Conservation (phyloP, 208 protist species). For the Crithidia bombi region DNA sequence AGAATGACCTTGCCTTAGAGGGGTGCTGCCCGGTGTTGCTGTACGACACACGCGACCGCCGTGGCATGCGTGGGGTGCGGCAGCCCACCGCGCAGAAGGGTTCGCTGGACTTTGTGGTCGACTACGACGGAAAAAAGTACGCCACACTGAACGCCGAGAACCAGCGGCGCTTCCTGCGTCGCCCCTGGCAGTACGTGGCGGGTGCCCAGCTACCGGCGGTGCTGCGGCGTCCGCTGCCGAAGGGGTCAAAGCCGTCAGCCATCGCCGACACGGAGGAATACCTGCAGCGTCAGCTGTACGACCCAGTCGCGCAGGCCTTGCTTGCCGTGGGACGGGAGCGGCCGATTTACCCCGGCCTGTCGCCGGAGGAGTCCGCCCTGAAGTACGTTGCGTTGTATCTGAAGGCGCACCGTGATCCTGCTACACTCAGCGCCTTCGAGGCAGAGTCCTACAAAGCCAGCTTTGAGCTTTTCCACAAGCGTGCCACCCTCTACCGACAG, state of each 20-base stretch:
- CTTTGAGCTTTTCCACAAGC: slow-evolving; percentile 62
- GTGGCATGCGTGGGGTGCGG: slow-evolving; percentile 73
- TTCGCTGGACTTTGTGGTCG: slow-evolving; percentile 60
- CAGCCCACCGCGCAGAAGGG: slow-evolving; percentile 80
- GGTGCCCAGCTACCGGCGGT: slow-evolving; percentile 64
- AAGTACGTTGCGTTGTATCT: slow-evolving; percentile 91
- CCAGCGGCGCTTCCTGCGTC: slow-evolving; percentile 68
- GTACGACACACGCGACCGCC: slow-evolving; percentile 83
- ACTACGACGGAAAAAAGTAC: slow-evolving; percentile 82
- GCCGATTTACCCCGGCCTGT: slow-evolving; percentile 84
- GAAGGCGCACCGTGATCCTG: slow-evolving; percentile 74
- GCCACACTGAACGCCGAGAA: slow-evolving; percentile 62
- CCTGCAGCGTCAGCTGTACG: slow-evolving; percentile 86
- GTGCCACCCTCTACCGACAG: slow-evolving; percentile 65
- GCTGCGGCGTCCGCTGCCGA: slow-evolving; percentile 71
- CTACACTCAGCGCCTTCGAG: slow-evolving; percentile 67
- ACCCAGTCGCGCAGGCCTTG: slow-evolving; percentile 80
- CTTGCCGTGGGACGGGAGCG: slow-evolving; percentile 68
- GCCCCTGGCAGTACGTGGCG: slow-evolving; percentile 85
- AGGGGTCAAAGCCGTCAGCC: slow-evolving; percentile 18
- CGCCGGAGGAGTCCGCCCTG: slow-evolving; percentile 84
- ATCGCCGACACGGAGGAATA: slow-evolving; percentile 70
- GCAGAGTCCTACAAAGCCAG: slow-evolving; percentile 66
- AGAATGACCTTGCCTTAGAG: slow-evolving; percentile 53
- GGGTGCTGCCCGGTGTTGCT: slow-evolving; percentile 93